Conservation (phyloP, 2,329 filamentous ascomycete species). For the Metarhizium rileyi region DNA sequence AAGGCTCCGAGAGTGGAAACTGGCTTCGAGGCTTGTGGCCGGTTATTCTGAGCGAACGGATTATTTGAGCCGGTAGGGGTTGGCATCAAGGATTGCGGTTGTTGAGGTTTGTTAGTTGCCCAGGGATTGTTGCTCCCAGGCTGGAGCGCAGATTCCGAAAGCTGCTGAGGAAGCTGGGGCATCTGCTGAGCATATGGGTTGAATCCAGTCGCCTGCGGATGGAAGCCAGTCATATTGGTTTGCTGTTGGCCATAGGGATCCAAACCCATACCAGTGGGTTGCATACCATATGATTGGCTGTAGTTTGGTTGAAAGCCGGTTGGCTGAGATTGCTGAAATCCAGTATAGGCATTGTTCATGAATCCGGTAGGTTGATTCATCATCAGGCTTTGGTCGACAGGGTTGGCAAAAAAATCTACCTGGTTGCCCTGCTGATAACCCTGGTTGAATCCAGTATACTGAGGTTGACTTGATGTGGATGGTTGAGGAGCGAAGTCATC, state of each 20-base stretch:
- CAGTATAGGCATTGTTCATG: constrained; percentile 46
- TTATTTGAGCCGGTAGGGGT: constrained; percentile 96
- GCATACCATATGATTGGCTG: constrained; percentile 56
- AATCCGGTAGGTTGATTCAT: constrained; percentile 75
- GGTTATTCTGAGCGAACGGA: constrained; percentile 75
- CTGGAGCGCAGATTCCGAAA: constrained; percentile 53
- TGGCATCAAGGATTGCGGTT: constrained; percentile 56
- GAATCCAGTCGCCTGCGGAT: constrained; percentile 42
- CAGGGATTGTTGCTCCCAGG: constrained; percentile 92
- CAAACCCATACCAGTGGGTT: constrained; percentile 52
- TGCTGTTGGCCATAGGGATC: constrained; percentile 54
- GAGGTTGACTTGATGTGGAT: constrained; percentile 42
- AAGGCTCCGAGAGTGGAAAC: constrained; percentile 66
- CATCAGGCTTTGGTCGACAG: constrained; percentile 65
- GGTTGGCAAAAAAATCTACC: constrained; percentile 96
- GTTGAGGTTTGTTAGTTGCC: constrained; percentile 53
- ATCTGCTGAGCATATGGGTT: constrained; percentile 43
- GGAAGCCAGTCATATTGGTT: constrained; percentile 32
- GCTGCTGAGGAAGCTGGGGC: constrained; percentile 27
- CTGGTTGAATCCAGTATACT: constrained; percentile 86
- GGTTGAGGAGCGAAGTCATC: constrained; percentile 60
- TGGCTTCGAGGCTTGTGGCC: constrained; percentile 42
- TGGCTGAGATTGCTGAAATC: constrained; percentile 36
- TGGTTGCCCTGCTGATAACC: constrained; percentile 95
- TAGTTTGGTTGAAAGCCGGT: constrained; percentile 51